Evolutionary conservation across 2,329 filamentous ascomycete genomes (phyloP).

Genomic region (Leptodontidium sp.): DNA sequence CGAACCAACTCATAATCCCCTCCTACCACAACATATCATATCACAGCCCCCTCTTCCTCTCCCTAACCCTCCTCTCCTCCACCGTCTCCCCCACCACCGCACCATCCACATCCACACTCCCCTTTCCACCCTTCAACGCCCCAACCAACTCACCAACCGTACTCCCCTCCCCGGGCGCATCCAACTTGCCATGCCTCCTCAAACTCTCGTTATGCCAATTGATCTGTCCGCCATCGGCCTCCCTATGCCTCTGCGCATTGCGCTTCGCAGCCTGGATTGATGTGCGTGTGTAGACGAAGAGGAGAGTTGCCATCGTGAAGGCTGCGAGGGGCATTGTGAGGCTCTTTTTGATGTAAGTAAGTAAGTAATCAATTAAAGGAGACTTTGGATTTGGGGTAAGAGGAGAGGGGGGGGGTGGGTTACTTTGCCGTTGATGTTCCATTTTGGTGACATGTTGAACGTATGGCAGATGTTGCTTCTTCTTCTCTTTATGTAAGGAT

Average conservation of each 20-base stretch:
- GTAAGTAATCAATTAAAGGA: neutral
- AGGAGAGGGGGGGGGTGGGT: neutral
- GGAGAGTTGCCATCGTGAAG: slow-evolving; percentile 61
- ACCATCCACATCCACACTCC: neutral
- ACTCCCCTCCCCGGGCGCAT: slow-evolving; percentile 49
- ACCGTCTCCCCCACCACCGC: slow-evolving; percentile 34
- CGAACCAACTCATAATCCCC: neutral
- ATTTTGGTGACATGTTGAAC: slow-evolving; percentile 40
- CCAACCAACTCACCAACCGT: slow-evolving; percentile 45
- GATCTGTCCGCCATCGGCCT: slow-evolving; percentile 63
- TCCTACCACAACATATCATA: neutral
- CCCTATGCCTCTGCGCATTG: slow-evolving; percentile 66
- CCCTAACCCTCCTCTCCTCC: slow-evolving; percentile 38
- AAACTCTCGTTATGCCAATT: slow-evolving; percentile 62
- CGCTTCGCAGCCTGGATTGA: slow-evolving; percentile 72
- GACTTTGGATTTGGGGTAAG: neutral
- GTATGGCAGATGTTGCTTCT: neutral
- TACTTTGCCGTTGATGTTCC: slow-evolving; percentile 42
- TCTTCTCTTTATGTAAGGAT: neutral
- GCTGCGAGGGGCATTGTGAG: slow-evolving; percentile 60
- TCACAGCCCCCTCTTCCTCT: slow-evolving; percentile 30
- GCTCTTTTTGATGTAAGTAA: slow-evolving; percentile 31
- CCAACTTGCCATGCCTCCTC: slow-evolving; percentile 59
- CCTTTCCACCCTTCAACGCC: slow-evolving; percentile 31
- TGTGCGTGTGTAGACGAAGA: slow-evolving; percentile 67